Base-by-base conservation (phyloP, 441 rosid genomes). In the Gossypium schwendimanii region DNA sequence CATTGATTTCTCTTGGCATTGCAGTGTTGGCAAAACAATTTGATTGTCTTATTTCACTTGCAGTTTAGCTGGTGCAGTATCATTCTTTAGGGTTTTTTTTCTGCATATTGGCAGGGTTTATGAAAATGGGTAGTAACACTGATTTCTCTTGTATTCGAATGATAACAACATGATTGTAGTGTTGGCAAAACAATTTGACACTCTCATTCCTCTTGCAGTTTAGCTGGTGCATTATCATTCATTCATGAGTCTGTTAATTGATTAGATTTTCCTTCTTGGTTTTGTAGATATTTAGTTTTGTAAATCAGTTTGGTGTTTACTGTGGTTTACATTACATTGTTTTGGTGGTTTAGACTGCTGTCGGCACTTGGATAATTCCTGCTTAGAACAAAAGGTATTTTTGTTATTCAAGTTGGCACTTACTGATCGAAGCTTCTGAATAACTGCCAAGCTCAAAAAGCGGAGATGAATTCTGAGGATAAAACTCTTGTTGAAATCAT, bases 401-500 rank as follows among this genome's bases (percentile, higher is more conserved):
- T 11, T 55, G 31, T 9, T 55, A 21, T 21, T 17, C 28, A 23
- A 21, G 61, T 55, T 55, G 12, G 31, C 14, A 20, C 60, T 55
- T 55, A 10, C 15, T 5, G 93, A 1, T 1, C 1, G 23, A 18
- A 6, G 6, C 52, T 45, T 0, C 26, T 8, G 24, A n/a, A 36
- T 63, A 41, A 63, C 31, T 3, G 9, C 52, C 20, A 18, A 63
- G 31, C 28, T 63, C 52, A 2, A 6, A 18, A 36, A 18, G 2
- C 28, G 1, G 52, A 89, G 12, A 91, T 84, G 95, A 84, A 78
- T 15, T 69, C 63, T 23, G 90, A 84, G 52, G 97, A 85, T 75
- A 89, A 74, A 63, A 86, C 76, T 75, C 84, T 88, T 9, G 79
- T 94, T 45, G 97, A 90, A 64, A 88, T 94, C 63, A 77, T 90